Evolutionary conservation across 169 alveolate genomes (phyloP).

Genomic region (Pseudocohnilembus persalinus): DNA sequence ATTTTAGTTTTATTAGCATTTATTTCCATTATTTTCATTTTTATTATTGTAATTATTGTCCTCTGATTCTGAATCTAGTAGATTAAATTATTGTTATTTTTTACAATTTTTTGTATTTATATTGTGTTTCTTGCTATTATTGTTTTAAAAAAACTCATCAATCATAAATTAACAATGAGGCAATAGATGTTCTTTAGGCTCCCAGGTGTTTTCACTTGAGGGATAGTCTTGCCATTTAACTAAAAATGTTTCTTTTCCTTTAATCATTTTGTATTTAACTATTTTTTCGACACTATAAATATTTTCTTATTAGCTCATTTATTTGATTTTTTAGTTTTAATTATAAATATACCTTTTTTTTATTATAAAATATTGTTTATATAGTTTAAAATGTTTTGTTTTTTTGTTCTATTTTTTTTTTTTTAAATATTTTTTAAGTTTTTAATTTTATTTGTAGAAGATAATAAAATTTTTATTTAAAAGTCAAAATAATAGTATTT

Average conservation of each 20-base stretch:
- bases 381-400: too few species aligned
- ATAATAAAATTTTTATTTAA: too few species aligned
- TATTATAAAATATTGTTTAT: too few species aligned
- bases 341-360: too few species aligned
- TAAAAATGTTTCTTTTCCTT: too few species aligned
- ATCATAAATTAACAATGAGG: not conserved
- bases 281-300: not conserved
- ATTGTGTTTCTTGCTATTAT: not conserved
- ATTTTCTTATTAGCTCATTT: too few species aligned
- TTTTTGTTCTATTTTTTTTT: too few species aligned
- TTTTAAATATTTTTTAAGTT: too few species aligned
- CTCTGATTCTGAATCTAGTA: not conserved
- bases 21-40: not conserved
- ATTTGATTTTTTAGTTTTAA: not conserved
- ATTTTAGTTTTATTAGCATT: not conserved
- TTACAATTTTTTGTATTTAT: not conserved
- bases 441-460: too few species aligned
- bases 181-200: not conserved
- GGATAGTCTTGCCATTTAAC: not conserved
- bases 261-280: not conserved
- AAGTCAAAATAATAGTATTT: too few species aligned
- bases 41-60: not conserved
- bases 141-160: not conserved
- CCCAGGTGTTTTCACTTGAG: not conserved
- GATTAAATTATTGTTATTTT: not conserved